phyloP scores from a whole-genome alignment of 2,329 filamentous ascomycete genomes.

The Scytalidium lignicola region DNA sequence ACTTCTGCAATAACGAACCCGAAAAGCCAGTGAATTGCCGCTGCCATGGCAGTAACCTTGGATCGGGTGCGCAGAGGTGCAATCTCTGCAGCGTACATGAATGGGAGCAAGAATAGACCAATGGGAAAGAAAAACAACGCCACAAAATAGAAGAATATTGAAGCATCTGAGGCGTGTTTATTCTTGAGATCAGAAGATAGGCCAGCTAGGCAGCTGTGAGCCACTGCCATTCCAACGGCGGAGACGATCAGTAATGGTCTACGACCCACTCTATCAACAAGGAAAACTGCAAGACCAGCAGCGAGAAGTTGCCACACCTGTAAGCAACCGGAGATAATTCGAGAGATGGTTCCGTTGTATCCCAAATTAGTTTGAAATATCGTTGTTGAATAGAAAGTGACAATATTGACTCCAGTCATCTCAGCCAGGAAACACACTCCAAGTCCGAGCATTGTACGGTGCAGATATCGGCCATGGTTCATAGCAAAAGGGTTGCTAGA shows the following conservation, averaged over 20 bases:
- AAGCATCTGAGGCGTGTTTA: background rate
- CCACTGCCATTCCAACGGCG: background rate
- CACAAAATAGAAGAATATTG: background rate
- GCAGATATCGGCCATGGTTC: slow-evolving; percentile 6
- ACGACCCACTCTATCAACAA: background rate
- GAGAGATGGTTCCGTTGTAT: slow-evolving; percentile 17
- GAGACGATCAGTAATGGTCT: background rate
- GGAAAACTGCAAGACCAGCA: background rate
- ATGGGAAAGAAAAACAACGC: slow-evolving; percentile 3
- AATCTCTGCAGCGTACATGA: slow-evolving; percentile 4
- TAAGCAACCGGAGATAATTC: slow-evolving; percentile 22
- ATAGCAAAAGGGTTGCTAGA: background rate
- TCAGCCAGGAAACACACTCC: slow-evolving; percentile 24
- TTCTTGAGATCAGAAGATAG: background rate
- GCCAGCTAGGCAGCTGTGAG: background rate
- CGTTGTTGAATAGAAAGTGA: slow-evolving; percentile 26
- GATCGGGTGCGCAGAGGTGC: slow-evolving; percentile 2
- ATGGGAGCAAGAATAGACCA: slow-evolving; percentile 1
- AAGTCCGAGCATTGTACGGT: slow-evolving; percentile 21
- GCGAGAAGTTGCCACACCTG: slow-evolving; percentile 13
- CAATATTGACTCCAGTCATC: slow-evolving; percentile 25
- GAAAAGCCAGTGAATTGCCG: slow-evolving; percentile 4
- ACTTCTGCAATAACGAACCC: slow-evolving; percentile 5
- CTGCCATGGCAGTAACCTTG: slow-evolving; percentile 1
- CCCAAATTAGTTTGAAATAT: slow-evolving; percentile 23